Base-by-base conservation (phyloP, 768 basidiomycete species). In the Cytidiella melzeri region DNA sequence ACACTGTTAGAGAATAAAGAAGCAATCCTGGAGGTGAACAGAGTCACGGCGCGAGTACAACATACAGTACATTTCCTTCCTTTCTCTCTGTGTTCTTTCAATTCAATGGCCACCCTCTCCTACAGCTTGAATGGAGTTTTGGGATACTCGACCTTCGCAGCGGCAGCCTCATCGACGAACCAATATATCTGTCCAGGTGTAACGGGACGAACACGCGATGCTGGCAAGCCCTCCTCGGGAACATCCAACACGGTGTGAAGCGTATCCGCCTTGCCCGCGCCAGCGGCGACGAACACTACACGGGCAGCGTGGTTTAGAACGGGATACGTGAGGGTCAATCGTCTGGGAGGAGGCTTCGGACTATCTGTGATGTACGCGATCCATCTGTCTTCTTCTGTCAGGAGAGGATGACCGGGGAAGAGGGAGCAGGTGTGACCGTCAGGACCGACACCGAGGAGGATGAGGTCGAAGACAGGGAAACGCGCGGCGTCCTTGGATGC, bases 391-490 rank as follows among this genome's bases (percentile, higher is more conserved):
- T 75, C 79, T 69, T 96, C 95, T n/a, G 69, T 53, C 43, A 99
- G 77, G 34, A 97, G 77, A 30, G 67, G 69, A 63, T 98, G 95
- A n/a, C 77, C 87, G 7, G 96, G 96, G 80, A 99, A 99, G 57
- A 99, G 83, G 5, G 90, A 93, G 53, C 87, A 92, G 37, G 95
- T 98, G 73, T 99, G 96, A n/a, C 95, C 95, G 64, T 97, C 96
- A 4, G 89, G 90, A 25, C 96, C 96, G 79, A 94, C 84, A 43
- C 96, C 96, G 45, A 99, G 84, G 39, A 99, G 81, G 70, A 98
- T 87, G 64, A 99, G 81, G 65, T 99, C 96, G 67, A 99, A 98
- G 45, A 96, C 75, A 54, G 96, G 96, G 77, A 97, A 98, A 52
- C 94, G 84, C 15, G 95, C 95, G 4, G 92, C 76, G 64, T 97